Conservation (phyloP, 176 grass and related monocot genomes). For the Ananas comosus region DNA sequence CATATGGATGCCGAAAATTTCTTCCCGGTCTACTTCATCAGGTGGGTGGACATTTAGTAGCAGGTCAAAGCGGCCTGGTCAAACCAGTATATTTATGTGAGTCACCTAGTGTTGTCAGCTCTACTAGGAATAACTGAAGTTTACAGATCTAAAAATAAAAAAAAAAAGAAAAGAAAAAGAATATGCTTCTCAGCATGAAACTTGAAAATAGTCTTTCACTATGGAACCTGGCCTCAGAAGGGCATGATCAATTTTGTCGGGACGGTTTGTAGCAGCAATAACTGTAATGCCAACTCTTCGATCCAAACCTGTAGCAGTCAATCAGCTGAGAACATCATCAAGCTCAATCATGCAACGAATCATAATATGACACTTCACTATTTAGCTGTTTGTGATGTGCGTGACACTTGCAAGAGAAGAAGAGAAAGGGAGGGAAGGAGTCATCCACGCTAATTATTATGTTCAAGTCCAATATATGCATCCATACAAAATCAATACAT, state of each 20-base stretch:
- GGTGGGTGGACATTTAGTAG: conserved; percentile 83
- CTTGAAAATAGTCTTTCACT: no score
- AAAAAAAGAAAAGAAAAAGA: not conserved
- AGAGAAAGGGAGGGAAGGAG: no score
- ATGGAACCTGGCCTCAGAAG: conserved; percentile 72
- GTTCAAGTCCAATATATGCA: no score
- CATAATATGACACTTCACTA: not conserved
- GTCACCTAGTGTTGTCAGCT: not conserved
- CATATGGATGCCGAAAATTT: conserved; percentile 70
- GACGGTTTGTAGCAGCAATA: conserved; percentile 93
- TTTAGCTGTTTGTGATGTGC: not conserved
- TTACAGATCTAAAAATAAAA: not conserved
- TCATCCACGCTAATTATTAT: no score
- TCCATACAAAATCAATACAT: no score
- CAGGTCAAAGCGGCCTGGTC: conserved; percentile 80
- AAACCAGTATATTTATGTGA: not conserved
- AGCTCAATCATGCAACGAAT: not conserved
- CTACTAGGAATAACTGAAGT: not conserved
- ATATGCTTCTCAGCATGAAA: not conserved
- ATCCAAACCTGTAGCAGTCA: conserved; percentile 59
- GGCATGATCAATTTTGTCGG: conserved; percentile 92
- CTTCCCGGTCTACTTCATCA: conserved; percentile 51
- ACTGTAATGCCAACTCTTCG: conserved; percentile 56
- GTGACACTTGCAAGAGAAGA: not conserved
- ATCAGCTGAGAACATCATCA: conserved; percentile 7